Evolutionary conservation across 2,329 filamentous ascomycete species (phyloP).

Genomic region (Exophiala xenobiotica): DNA sequence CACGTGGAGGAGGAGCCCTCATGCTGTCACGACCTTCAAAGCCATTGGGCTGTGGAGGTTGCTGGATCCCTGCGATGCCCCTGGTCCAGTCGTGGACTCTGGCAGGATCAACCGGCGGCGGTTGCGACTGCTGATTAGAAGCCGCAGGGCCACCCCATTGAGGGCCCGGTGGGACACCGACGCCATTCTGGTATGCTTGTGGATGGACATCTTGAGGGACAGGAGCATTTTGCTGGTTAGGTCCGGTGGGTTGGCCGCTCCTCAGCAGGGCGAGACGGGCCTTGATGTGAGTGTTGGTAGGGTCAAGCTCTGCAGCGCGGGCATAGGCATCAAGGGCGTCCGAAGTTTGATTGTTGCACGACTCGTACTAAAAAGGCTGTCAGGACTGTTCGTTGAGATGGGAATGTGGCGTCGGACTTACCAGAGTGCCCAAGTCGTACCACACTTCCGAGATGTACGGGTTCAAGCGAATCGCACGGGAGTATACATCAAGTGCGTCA

Average conservation of each 20-base stretch:
- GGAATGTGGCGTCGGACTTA: slow-evolving; percentile 50
- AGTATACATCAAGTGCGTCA: slow-evolving; percentile 96
- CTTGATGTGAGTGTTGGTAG: slow-evolving; percentile 92
- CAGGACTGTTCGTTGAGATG: slow-evolving; percentile 28
- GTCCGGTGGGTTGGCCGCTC: slow-evolving; percentile 72
- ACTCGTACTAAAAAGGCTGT: slow-evolving; percentile 71
- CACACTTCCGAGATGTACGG: slow-evolving; percentile 98
- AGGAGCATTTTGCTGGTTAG: slow-evolving; percentile 72
- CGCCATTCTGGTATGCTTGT: slow-evolving; percentile 83
- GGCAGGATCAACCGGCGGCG: slow-evolving; percentile 54
- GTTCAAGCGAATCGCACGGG: slow-evolving; percentile 90
- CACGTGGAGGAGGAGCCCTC: slow-evolving; percentile 67
- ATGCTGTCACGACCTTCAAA: slow-evolving; percentile 77
- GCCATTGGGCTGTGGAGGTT: slow-evolving; percentile 64
- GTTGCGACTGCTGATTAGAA: slow-evolving; percentile 35
- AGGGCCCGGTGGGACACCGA: slow-evolving; percentile 79
- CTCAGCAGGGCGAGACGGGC: slow-evolving; percentile 86
- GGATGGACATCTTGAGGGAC: slow-evolving; percentile 94
- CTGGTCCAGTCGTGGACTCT: slow-evolving; percentile 60
- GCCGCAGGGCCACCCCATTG: slow-evolving; percentile 80
- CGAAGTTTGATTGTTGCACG: slow-evolving; percentile 96
- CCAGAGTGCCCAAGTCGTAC: slow-evolving; percentile 95
- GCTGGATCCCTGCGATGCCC: slow-evolving; percentile 74
- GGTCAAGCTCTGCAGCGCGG: slow-evolving; percentile 90
- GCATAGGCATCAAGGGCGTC: slow-evolving; percentile 96